Conservation (phyloP, 305 asterid genomes). For the Withania somnifera region DNA sequence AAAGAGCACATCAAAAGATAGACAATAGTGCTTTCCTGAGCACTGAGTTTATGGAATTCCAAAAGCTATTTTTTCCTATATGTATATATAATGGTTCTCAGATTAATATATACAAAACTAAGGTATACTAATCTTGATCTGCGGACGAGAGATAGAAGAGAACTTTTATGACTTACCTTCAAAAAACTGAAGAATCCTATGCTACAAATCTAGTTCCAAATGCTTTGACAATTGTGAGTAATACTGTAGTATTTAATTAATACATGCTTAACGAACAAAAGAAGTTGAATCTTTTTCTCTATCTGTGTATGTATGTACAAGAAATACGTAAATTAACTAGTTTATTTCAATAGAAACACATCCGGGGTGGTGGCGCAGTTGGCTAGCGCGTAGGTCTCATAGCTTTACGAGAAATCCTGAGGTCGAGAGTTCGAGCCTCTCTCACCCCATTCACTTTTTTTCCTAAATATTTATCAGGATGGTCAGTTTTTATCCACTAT, state of each 20-base stretch:
- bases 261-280: not conserved
- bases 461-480: too few relatives aligned
- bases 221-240: too few relatives aligned
- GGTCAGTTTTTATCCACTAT: too few relatives aligned
- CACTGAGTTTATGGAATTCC: not conserved
- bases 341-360: too few relatives aligned
- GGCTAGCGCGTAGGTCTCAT: conserved; percentile 85
- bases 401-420: conserved; percentile 41
- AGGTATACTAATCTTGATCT: not conserved
- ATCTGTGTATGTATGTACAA: too few relatives aligned
- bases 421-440: conserved; percentile 98
- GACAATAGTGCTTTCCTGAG: not conserved
- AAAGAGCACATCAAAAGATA: not conserved
- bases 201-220: not conserved
- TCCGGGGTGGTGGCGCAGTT: conserved; percentile 41
- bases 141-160: not conserved
- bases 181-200: not conserved
- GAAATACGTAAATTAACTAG: too few relatives aligned
- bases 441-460: conserved; percentile 38
- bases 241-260: too few relatives aligned
- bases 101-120: not conserved
- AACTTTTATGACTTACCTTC: not conserved
- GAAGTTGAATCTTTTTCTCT: not conserved
- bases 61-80: not conserved
- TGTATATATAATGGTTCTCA: not conserved